Evolutionary conservation across 257 asterid species (phyloP), one percentile per base, ranked within the genome.

Genomic region (Lithospermum erythrorhizon): DNA sequence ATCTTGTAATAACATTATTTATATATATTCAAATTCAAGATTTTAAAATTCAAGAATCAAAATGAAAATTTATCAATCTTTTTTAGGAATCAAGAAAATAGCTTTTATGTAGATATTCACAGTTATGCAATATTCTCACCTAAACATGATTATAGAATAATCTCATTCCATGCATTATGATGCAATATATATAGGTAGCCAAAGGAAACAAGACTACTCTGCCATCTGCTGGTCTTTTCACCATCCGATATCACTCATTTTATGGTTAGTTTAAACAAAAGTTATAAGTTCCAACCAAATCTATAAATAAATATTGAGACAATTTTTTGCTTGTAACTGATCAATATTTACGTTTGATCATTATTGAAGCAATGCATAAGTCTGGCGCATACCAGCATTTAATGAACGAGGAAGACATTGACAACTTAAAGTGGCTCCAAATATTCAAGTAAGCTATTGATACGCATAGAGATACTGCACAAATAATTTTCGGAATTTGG

Each of bases 201-300:
- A 83, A 88, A 70, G 87, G 74, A 48, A 91, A 90, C 62, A 70
- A 70, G n/a, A 73, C 96, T 3, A 85, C 83, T 1, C 61, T 90
- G 61, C 95, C 97, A 0, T 76, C 95, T 9, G 87, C 95, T 11
- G 97, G 83, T 9, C 83, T 87, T 52, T 90, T 90, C 62, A 73
- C 85, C n/a, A 73, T 90, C 68, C 65, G 97, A 73, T 90, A 73
- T 65, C 97, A 90, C 68, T 90, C 97, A 8, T 90, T 87, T 68
- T 85, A 90, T 53, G 84, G 97, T 84, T 67, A 63, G 54, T 11
- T 4, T 2, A 30, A 11, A 0, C 4, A 57, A 57, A 4, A 3
- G 2, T 49, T 49, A 15, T 18, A 20, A 13, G 55, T 14, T 13
- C 20, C 1, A 10, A 20, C 16, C 4, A 27, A 27, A 27, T 51